Evolutionary conservation across 1,284 basidiomycete genomes (phyloP).

Genomic region (Melampsora larici-populina): DNA sequence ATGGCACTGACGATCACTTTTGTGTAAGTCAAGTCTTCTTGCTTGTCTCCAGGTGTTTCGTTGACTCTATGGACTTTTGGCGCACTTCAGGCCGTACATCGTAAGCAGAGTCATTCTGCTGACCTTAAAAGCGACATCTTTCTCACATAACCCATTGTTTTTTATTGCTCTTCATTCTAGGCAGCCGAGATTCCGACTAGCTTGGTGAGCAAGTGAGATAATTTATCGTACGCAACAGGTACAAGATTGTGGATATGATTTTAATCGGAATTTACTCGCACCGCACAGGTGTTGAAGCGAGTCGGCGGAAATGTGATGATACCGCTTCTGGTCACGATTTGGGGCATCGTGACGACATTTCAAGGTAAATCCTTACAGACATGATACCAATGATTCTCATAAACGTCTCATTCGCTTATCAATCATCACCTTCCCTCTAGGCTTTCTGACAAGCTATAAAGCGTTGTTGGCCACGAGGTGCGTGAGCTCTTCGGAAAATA

Average conservation of each 20-base stretch:
- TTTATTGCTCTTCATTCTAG: background rate
- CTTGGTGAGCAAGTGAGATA: slow-evolving; percentile 10
- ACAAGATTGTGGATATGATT: background rate
- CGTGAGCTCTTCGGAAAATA: background rate
- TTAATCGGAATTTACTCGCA: background rate
- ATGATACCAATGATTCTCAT: no score
- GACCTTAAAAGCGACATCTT: background rate
- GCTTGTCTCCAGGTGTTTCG: background rate
- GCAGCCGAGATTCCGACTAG: slow-evolving; percentile 33
- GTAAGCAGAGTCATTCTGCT: slow-evolving; percentile 4
- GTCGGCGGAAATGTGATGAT: slow-evolving; percentile 33
- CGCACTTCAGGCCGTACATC: slow-evolving; percentile 25
- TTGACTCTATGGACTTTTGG: background rate
- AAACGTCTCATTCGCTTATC: background rate
- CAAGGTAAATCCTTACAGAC: slow-evolving; percentile 10
- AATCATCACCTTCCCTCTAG: background rate
- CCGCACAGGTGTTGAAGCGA: slow-evolving; percentile 24
- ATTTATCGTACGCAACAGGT: background rate
- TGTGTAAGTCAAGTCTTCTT: slow-evolving; percentile 13
- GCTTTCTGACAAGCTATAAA: slow-evolving; percentile 28
- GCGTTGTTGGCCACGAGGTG: slow-evolving; percentile 26
- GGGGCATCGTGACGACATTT: slow-evolving; percentile 35
- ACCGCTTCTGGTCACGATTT: slow-evolving; percentile 24
- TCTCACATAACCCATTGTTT: background rate
- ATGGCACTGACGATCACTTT: slow-evolving; percentile 37